A percentile compares a stretch with the other conserved stretches of the same genome.
phyloP scores from a whole-genome alignment of 495 filamentous ascomycete genomes.

The Penicillium fimorum region DNA sequence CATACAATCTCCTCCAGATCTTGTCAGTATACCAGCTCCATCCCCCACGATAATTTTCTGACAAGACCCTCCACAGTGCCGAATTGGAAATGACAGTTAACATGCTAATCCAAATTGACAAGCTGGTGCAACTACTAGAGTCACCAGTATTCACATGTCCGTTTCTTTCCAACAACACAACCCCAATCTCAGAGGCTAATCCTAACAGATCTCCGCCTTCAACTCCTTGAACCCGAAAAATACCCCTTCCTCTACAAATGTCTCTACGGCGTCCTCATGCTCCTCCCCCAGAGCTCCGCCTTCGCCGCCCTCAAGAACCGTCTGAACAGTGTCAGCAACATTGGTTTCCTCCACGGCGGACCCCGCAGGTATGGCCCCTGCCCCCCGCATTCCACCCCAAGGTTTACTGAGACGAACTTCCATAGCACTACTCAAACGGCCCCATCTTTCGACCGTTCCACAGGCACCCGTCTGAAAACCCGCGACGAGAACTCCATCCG shows the following conservation, averaged over 20 bases:
- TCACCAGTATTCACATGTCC: conserved; percentile 96
- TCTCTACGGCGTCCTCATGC: conserved; percentile 95
- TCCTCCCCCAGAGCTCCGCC: conserved; percentile 93
- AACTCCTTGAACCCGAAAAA: conserved; percentile 96
- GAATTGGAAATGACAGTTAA: conserved; percentile 99
- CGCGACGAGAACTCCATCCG: conserved; percentile 80
- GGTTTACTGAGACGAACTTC: conserved; percentile 14
- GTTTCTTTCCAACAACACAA: conserved; percentile 12
- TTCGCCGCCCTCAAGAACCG: conserved; percentile 97
- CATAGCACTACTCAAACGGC: conserved; percentile 18
- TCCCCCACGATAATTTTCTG: conserved; percentile 27
- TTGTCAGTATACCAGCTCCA: conserved; percentile 60
- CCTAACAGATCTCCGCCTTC: conserved; percentile 77
- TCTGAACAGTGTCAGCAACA: conserved; percentile 92
- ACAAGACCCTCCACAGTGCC: conserved; percentile 56
- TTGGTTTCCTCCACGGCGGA: conserved; percentile 87
- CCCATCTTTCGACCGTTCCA: conserved; percentile 61
- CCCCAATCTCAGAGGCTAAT: conserved; percentile 11
- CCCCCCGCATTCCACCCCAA: not conserved
- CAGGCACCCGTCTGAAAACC: conserved; percentile 69
- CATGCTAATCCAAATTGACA: conserved; percentile 98
- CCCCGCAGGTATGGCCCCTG: conserved; percentile 70
- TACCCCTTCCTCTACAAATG: conserved; percentile 98
- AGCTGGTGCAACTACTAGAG: conserved; percentile 94
- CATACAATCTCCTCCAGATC: conserved; percentile 93